Conservation (phyloP, 2,329 filamentous ascomycete genomes). For the Ophiostoma angusticollis region DNA sequence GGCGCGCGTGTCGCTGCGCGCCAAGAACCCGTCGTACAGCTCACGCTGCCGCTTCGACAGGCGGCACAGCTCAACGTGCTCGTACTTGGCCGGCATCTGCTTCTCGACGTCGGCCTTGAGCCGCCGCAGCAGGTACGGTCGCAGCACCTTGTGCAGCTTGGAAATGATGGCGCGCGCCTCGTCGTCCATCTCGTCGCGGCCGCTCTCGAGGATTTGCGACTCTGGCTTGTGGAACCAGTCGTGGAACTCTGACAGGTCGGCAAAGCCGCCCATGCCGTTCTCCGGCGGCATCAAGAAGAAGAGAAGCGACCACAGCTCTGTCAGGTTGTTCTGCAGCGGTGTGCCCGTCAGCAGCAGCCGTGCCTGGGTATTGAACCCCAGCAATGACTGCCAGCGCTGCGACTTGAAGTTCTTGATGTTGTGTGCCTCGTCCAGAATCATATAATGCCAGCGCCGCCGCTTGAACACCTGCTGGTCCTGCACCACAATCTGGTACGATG, state of each 20-base stretch:
- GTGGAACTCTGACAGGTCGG: conserved; percentile 89
- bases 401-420: conserved; percentile 99
- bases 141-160: conserved; percentile 85
- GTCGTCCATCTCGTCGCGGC: conserved; percentile 84
- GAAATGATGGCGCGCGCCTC: conserved; percentile 84
- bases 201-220: conserved; percentile 90
- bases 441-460: conserved; percentile 87
- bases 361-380: conserved; percentile 84
- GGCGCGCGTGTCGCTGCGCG: conserved; percentile 74
- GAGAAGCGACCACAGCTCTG: conserved; percentile 90
- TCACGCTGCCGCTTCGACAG: conserved; percentile 91
- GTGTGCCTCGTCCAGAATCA: conserved; percentile 95
- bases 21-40: conserved; percentile 92
- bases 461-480: conserved; percentile 93
- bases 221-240: conserved; percentile 93
- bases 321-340: conserved; percentile 90
- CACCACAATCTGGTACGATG: conserved; percentile 90
- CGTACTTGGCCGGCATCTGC: conserved; percentile 96
- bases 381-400: conserved; percentile 86
- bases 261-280: conserved; percentile 77
- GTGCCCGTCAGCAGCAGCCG: conserved; percentile 85
- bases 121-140: conserved; percentile 80
- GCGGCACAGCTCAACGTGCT: conserved; percentile 91
- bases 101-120: conserved; percentile 97
- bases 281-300: conserved; percentile 95